phyloP scores from a whole-genome alignment of 495 filamentous ascomycete species.

The Daldinia childiae region DNA sequence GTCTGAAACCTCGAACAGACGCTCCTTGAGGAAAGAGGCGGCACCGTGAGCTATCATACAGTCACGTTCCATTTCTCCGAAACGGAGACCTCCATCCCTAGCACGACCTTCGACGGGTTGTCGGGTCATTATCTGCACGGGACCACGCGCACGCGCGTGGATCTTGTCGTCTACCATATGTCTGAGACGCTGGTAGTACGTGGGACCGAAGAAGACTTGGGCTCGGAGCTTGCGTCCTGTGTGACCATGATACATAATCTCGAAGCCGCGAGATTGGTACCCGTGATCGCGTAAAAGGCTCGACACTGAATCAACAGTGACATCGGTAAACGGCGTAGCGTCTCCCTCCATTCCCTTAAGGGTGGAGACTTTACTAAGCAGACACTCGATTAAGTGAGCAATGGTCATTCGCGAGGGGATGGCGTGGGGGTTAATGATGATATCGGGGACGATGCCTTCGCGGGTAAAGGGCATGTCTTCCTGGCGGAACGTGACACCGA shows the following conservation, averaged over 20 bases:
- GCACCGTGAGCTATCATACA: slow-evolving; percentile 99
- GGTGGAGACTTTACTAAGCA: slow-evolving; percentile 92
- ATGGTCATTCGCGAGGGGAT: slow-evolving; percentile 99
- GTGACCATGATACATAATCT: slow-evolving; percentile 98
- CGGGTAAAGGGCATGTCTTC: slow-evolving; percentile 99
- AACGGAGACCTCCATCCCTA: slow-evolving; percentile 95
- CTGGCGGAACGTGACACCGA: slow-evolving; percentile 95
- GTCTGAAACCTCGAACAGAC: slow-evolving; percentile 95
- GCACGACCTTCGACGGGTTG: slow-evolving; percentile 99
- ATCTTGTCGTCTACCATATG: slow-evolving; percentile 99
- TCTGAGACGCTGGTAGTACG: slow-evolving; percentile 97
- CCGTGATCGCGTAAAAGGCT: slow-evolving; percentile 87
- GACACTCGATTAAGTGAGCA: slow-evolving; percentile 99
- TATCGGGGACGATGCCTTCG: slow-evolving; percentile 89
- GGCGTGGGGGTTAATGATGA: slow-evolving; percentile 99
- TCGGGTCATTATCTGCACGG: slow-evolving; percentile 94
- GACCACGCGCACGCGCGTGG: slow-evolving; percentile 93
- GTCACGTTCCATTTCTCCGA: slow-evolving; percentile 99
- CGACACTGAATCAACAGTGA: slow-evolving; percentile 95
- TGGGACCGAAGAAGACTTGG: slow-evolving; percentile 96
- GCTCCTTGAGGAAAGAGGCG: slow-evolving; percentile 94
- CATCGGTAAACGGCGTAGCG: slow-evolving; percentile 97
- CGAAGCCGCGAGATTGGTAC: slow-evolving; percentile 96
- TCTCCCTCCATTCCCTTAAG: slow-evolving; percentile 94
- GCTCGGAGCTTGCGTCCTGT: slow-evolving; percentile 91